Percentiles rank a stretch among this genome's conserved stretches.
phyloP scores from a whole-genome alignment of 345 rosid species.

The Arabidopsis arenosa region DNA sequence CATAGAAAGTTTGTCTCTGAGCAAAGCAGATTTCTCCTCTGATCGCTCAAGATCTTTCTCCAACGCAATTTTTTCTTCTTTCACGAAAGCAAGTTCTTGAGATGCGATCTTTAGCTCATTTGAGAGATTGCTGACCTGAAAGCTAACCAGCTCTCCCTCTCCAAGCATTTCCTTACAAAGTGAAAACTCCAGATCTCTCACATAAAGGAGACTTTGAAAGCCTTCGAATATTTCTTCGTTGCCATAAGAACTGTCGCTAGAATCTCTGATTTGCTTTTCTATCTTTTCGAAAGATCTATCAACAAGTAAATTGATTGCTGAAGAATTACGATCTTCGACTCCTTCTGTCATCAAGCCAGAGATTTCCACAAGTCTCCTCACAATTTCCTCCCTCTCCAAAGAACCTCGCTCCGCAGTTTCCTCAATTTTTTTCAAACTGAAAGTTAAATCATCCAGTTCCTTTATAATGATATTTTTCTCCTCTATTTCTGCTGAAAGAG shows the following conservation, averaged over 20 bases:
- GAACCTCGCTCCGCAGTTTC: slow-evolving; percentile 52
- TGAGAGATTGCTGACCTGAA: slow-evolving; percentile 55
- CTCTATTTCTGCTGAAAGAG: slow-evolving; percentile 61
- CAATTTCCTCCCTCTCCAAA: slow-evolving; percentile 63
- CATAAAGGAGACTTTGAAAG: slow-evolving; percentile 72
- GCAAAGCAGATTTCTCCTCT: slow-evolving; percentile 77
- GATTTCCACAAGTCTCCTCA: slow-evolving; percentile 59
- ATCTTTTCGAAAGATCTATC: slow-evolving; percentile 64
- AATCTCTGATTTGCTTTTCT: slow-evolving; percentile 49
- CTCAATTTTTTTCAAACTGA: slow-evolving; percentile 52
- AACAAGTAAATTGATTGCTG: slow-evolving; percentile 53
- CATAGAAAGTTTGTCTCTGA: slow-evolving; percentile 84
- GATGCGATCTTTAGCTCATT: slow-evolving; percentile 52
- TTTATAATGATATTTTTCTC: slow-evolving; percentile 63
- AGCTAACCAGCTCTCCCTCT: slow-evolving; percentile 60
- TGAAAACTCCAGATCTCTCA: slow-evolving; percentile 61
- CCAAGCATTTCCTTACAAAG: slow-evolving; percentile 66
- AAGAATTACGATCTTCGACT: slow-evolving; percentile 45
- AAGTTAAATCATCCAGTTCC: slow-evolving; percentile 53
- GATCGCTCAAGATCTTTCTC: slow-evolving; percentile 73
- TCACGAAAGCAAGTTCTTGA: slow-evolving; percentile 56
- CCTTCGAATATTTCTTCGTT: slow-evolving; percentile 56
- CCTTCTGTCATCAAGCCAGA: slow-evolving; percentile 56
- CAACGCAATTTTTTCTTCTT: slow-evolving; percentile 64
- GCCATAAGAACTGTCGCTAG: slow-evolving; percentile 47